Evolutionary conservation across 139 green algal species (phyloP), one percentile per base, ranked within the genome.

Genomic region (Chlorella sp.): DNA sequence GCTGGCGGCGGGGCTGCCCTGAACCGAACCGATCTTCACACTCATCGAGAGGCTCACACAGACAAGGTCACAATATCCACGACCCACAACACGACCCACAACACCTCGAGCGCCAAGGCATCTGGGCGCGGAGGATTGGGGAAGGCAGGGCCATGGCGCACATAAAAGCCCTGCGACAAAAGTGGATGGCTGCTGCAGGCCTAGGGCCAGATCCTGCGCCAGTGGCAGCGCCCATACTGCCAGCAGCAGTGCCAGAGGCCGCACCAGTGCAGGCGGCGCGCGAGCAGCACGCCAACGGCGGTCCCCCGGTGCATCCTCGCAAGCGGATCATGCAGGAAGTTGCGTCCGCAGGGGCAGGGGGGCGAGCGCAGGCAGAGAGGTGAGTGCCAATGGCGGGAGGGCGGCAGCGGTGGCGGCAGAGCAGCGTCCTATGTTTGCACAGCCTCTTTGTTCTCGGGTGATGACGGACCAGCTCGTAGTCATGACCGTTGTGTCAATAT

Each of bases 271-370:
- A 86, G 57, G n/a, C 53, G 7, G 32, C 42, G 26, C 40, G 16
- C 16, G 39, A 81, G 42, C 84, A 80, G 61, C 82, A 86, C 57
- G 28, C 78, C 37, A 48, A n/a, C 34, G 19, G 48, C 15, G 80
- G 15, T 36, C 24, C 75, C 1, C 36, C 24, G 34, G 36, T 88
- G 30, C 84, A 81, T 19, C 84, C 84, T 12, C 80, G 80, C 66
- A 88, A 88, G 30, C 84, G 84, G 34, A 42, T n/a, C n/a, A 39
- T 32, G 84, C 84, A 78, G 71, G 32, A 16, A 78, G 36, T 37
- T n/a, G 71, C 32, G 71, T n/a, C 71, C 32, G 48, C 48, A 57
- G 48, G 48, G 48, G 48, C 48, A 9, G 9, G 7, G 48, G 48
- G 48, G 48, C 48, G 39, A 14, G 42, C 30, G 39, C 84, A 88